Conservation (phyloP, 2,329 filamentous ascomycete genomes). For the Claviceps humidiphila region DNA sequence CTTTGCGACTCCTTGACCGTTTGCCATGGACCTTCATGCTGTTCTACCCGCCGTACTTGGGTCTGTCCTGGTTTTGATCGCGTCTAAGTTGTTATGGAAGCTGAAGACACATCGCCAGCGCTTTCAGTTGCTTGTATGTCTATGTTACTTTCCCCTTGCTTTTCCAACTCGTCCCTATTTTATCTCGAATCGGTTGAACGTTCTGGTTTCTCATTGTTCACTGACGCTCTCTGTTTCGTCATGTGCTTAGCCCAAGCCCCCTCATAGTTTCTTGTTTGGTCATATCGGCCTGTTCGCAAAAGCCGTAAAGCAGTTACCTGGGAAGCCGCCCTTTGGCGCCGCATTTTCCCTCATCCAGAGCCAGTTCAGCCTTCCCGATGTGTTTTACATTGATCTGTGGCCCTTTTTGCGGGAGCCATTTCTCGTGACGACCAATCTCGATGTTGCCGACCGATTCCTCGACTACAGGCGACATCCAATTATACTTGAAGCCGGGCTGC, state of each 20-base stretch:
- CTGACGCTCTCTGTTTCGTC: not conserved
- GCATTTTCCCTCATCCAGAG: not conserved
- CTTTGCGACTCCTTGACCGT: not conserved
- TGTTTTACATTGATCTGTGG: conserved; percentile 3
- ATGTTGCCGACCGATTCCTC: conserved; percentile 1
- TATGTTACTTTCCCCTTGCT: not conserved
- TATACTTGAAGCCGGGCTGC: not conserved
- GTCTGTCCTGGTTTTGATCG: not conserved
- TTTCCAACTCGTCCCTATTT: not conserved
- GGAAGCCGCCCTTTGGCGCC: not conserved
- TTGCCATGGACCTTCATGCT: not conserved
- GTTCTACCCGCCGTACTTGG: not conserved
- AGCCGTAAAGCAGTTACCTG: not conserved
- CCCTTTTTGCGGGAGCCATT: not conserved
- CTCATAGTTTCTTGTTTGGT: conserved; percentile 1
- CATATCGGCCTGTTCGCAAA: not conserved
- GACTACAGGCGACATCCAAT: conserved; percentile 1
- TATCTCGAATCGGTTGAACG: not conserved
- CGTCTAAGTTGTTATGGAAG: not conserved
- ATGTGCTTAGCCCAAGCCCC: not conserved
- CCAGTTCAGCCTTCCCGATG: not conserved
- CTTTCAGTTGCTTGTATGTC: not conserved
- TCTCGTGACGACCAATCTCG: not conserved
- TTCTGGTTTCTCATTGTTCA: not conserved
- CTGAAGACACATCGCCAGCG: not conserved